Conservation (phyloP, 148 eudicot species). For the Heliosperma pusillum region DNA sequence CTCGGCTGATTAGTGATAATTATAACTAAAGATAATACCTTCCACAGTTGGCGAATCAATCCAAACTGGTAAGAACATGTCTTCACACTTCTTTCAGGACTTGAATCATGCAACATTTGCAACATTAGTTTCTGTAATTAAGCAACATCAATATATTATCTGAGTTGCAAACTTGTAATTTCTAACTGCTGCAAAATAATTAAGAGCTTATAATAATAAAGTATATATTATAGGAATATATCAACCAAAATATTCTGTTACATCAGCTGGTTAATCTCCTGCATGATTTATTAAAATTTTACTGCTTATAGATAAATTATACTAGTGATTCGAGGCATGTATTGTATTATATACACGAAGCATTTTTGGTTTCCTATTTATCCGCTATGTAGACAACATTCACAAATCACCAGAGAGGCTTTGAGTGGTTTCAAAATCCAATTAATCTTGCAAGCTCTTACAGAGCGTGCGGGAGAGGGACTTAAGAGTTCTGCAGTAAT, state of each 20-base stretch:
- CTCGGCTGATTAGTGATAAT: background rate
- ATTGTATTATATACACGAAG: too few species aligned
- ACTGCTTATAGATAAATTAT: background rate
- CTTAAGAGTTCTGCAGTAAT: background rate
- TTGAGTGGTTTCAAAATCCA: background rate
- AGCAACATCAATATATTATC: constrained; percentile 14
- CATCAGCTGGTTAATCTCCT: too few species aligned
- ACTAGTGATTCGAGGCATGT: background rate
- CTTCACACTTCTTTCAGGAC: constrained; percentile 25
- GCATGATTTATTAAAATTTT: background rate
- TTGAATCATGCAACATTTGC: constrained; percentile 40
- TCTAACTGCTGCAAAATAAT: constrained; percentile 1
- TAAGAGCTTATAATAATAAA: constrained; percentile 3
- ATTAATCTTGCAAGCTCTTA: background rate
- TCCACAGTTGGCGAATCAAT: constrained; percentile 45
- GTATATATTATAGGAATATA: background rate
- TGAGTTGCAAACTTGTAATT: constrained; percentile 1
- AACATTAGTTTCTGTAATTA: constrained; percentile 62
- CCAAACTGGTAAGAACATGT: constrained; percentile 23
- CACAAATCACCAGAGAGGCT: constrained; percentile 4
- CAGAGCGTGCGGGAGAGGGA: background rate
- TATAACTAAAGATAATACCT: constrained; percentile 35
- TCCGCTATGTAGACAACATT: background rate
- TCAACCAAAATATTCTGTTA: background rate
- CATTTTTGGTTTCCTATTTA: background rate